phyloP scores from a whole-genome alignment of 2,329 filamentous ascomycete species.

The Fusarium verrucosum region DNA sequence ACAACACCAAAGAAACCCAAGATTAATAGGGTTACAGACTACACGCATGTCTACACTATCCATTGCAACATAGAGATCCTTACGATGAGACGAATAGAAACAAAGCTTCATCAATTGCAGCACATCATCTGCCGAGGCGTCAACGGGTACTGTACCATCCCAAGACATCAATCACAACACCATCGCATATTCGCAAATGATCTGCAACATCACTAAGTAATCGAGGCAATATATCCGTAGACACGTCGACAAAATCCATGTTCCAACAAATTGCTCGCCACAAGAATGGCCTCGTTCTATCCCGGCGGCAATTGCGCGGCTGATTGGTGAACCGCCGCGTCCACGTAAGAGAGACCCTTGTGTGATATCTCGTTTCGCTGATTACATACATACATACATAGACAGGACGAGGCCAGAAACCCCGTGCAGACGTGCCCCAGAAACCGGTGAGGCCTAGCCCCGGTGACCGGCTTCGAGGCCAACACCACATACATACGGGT shows the following conservation, averaged over 20 bases:
- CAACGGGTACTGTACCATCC: neutral
- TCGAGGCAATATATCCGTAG: slow-evolving; percentile 23
- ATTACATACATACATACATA: no score
- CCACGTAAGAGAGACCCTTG: slow-evolving; percentile 22
- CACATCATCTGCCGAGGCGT: neutral
- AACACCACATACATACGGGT: slow-evolving; percentile 8
- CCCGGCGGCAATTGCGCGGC: slow-evolving; percentile 9
- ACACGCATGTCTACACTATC: neutral
- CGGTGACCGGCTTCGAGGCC: neutral
- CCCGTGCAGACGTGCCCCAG: slow-evolving; percentile 8
- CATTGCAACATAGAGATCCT: neutral
- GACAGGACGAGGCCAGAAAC: slow-evolving; percentile 17
- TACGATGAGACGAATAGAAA: no score
- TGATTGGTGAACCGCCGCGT: neutral
- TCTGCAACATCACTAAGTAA: slow-evolving; percentile 5
- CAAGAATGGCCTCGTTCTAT: slow-evolving; percentile 8
- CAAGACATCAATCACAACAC: neutral
- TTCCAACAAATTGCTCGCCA: slow-evolving; percentile 1
- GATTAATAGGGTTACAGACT: neutral
- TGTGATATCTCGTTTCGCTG: slow-evolving; percentile 15
- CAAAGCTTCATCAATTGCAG: neutral
- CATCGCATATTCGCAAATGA: neutral
- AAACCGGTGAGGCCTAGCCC: slow-evolving; percentile 29
- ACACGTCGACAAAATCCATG: slow-evolving; percentile 6
- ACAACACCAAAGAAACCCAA: neutral